Percentiles rank a stretch among this genome's conserved stretches.
Conservation (phyloP, 805 yeast genomes). For the Barnettozyma sp. region DNA sequence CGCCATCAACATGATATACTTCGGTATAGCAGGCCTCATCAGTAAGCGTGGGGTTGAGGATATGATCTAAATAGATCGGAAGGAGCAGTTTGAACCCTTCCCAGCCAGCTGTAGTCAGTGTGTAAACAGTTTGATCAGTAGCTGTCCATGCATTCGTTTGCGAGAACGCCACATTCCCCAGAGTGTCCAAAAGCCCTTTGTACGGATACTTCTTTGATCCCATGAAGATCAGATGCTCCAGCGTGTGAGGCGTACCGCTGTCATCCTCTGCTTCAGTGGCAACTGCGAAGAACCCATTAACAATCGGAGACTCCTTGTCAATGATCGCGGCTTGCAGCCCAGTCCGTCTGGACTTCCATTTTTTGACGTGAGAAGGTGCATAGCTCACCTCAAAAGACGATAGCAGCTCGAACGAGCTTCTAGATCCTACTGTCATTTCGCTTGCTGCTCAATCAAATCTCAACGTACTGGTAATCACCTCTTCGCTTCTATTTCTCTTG, state of each 20-base stretch:
- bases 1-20: constrained; percentile 90
- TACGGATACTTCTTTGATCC: constrained; percentile 86
- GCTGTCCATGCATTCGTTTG: constrained; percentile 96
- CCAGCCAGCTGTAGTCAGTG: constrained; percentile 92
- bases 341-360: constrained; percentile 74
- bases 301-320: constrained; percentile 76
- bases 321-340: constrained; percentile 77
- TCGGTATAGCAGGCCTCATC: constrained; percentile 91
- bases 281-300: constrained; percentile 91
- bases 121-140: constrained; percentile 91
- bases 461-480: no score
- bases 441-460: no score
- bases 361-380: constrained; percentile 62
- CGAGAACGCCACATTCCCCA: constrained; percentile 79
- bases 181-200: constrained; percentile 81
- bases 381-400: constrained; percentile 60
- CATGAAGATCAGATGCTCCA: constrained; percentile 92
- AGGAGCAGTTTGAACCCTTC: constrained; percentile 78
- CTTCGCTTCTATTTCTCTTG: no score
- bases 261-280: constrained; percentile 87
- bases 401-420: constrained; percentile 32
- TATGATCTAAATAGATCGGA: constrained; percentile 87
- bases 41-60: constrained; percentile 76
- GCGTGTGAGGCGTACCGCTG: constrained; percentile 90
- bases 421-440: constrained; percentile 6